phyloP scores from a whole-genome alignment of 2,329 filamentous ascomycete genomes.

The Alternaria brassicicola region DNA sequence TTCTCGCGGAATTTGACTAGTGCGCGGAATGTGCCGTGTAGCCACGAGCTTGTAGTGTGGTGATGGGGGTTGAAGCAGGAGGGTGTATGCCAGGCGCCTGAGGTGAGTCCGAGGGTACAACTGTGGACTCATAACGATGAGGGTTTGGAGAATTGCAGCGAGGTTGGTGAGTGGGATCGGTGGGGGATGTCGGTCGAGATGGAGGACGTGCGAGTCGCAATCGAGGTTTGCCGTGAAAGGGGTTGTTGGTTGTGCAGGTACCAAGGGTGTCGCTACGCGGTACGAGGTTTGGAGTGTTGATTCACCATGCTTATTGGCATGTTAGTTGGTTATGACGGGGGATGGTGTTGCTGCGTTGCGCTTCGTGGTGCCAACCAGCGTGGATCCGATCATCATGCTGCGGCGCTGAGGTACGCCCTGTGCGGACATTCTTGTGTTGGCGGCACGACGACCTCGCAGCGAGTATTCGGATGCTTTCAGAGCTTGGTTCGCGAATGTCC shows the following conservation, averaged over 20 bases:
- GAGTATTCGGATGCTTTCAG: background rate
- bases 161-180: constrained; percentile 34
- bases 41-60: too few relatives aligned
- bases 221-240: background rate
- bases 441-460: background rate
- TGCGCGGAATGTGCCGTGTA: too few relatives aligned
- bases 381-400: background rate
- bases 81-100: too few relatives aligned
- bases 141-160: constrained; percentile 39
- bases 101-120: too few relatives aligned
- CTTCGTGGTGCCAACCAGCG: background rate
- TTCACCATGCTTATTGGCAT: background rate
- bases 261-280: too few relatives aligned
- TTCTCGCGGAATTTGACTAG: constrained; percentile 44
- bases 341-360: background rate
- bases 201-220: background rate
- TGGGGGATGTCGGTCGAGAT: background rate
- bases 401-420: background rate
- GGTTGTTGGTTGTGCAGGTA: background rate
- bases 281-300: too few relatives aligned
- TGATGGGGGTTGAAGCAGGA: too few relatives aligned
- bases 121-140: too few relatives aligned
- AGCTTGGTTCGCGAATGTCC: too few relatives aligned
- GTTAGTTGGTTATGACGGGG: background rate
- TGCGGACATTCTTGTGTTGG: background rate